Evolutionary conservation across 176 grass and related monocot species (phyloP), one percentile per base, ranked within the genome.

Genomic region (Musa acuminata): DNA sequence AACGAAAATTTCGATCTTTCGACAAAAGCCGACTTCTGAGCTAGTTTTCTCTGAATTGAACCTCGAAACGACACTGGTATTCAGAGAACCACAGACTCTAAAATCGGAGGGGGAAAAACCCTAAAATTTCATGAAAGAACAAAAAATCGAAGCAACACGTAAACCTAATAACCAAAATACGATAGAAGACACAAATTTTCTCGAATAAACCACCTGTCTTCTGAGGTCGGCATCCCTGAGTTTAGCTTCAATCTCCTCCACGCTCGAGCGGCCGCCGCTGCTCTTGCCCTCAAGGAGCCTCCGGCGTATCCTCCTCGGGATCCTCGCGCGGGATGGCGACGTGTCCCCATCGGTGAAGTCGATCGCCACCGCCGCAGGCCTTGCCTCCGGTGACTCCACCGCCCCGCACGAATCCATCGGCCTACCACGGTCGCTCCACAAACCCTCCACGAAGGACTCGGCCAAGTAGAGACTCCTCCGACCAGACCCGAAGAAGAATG

Each of bases 171-270:
- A 23, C 59, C 20, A 49, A 55, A 58, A 69, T 8, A 49, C 4
- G 13, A 49, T 8, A 11, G 59, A 58, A 59, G 21, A 21, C 2
- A 10, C 53, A 17, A 50, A 71, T 10, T 22, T 49, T 70, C 5
- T 50, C 13, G 8, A 83, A 57, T 9, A 9, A 64, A 77, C 27
- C 16, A 99, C 95, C 90, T 99, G 84, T 80, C 95, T 83, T 82
- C 95, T 89, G 51, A 87, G 86, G 50, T 94, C 88, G 82, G 95
- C 95, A 62, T 99, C 90, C 87, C 76, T 85, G 65, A 99, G 91
- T 81, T 90, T 99, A 71, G 95, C 84, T 77, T 99, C 88, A 66
- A 99, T 99, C 73, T 88, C 95, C 86, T 94, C 90, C 11, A 82
- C 91, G 83, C 88, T 99, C 8, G 80, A 23, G 60, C 84, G 84